Conservation (phyloP, 208 protist species). For the Leishmania amazonensis region DNA sequence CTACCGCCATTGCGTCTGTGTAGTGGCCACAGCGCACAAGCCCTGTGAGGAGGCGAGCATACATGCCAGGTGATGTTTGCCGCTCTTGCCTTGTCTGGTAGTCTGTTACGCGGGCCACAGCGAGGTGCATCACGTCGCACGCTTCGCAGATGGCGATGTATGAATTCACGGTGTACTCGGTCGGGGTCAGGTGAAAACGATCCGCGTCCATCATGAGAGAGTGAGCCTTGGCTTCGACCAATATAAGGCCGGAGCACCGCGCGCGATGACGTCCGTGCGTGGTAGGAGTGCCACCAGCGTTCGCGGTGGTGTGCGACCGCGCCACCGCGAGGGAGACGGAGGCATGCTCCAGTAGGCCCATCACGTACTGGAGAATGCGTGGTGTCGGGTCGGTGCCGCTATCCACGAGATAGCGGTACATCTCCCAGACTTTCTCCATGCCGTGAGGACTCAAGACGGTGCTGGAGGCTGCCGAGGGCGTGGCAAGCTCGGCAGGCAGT, state of each 20-base stretch:
- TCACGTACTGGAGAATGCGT: constrained; percentile 70
- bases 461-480: constrained; percentile 34
- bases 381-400: constrained; percentile 80
- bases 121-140: constrained; percentile 74
- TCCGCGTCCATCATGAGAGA: constrained; percentile 81
- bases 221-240: constrained; percentile 77
- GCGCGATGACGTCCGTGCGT: constrained; percentile 3
- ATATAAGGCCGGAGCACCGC: constrained; percentile 22
- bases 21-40: constrained; percentile 63
- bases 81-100: constrained; percentile 71
- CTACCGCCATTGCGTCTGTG: constrained; percentile 57
- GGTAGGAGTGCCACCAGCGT: neutral
- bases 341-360: constrained; percentile 69
- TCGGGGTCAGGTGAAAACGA: constrained; percentile 67
- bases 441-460: constrained; percentile 39
- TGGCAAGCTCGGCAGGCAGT: constrained; percentile 51
- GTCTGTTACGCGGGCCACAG: constrained; percentile 72
- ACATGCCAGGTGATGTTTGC: constrained; percentile 58
- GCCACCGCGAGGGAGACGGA: constrained; percentile 21
- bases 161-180: constrained; percentile 71
- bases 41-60: constrained; percentile 64
- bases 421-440: constrained; percentile 61
- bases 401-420: constrained; percentile 85
- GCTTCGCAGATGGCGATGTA: constrained; percentile 77
- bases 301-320: neutral